Evolutionary conservation across 2,329 filamentous ascomycete species (phyloP).

Genomic region (Penicillium sp.): DNA sequence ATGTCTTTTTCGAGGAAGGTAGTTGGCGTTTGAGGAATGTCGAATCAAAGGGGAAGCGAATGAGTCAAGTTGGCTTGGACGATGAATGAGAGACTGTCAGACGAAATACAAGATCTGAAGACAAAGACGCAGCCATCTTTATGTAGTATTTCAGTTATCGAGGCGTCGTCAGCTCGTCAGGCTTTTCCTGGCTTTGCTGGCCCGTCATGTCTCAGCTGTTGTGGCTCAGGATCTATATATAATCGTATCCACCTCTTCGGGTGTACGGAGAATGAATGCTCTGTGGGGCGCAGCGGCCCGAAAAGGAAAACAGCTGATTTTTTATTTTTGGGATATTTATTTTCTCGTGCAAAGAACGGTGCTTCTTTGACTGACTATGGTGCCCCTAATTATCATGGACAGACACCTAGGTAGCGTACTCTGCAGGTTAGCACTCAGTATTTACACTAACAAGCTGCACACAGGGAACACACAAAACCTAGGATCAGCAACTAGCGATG

Average conservation of each 20-base stretch:
- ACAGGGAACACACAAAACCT: not conserved
- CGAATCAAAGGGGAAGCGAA: not conserved
- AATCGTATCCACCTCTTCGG: not conserved
- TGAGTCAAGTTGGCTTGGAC: not conserved
- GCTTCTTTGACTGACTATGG: not conserved
- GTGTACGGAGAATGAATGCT: not conserved
- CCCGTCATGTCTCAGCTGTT: not conserved
- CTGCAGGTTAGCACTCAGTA: not conserved
- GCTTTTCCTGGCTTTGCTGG: no score
- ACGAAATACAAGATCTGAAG: not conserved
- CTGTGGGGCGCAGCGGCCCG: not conserved
- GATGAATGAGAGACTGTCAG: not conserved
- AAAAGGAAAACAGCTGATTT: no score
- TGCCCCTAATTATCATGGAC: not conserved
- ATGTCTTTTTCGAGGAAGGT: not conserved
- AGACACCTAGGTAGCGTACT: no score
- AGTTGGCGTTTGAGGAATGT: not conserved
- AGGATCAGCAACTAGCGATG: not conserved
- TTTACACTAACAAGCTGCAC: not conserved
- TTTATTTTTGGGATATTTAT: no score
- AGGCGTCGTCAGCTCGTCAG: not conserved
- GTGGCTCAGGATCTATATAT: not conserved
- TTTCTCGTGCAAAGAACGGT: no score
- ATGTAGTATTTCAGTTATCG: not conserved
- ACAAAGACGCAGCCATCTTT: not conserved